Base-by-base conservation (phyloP, 768 basidiomycete species). In the Collybia mongolica region DNA sequence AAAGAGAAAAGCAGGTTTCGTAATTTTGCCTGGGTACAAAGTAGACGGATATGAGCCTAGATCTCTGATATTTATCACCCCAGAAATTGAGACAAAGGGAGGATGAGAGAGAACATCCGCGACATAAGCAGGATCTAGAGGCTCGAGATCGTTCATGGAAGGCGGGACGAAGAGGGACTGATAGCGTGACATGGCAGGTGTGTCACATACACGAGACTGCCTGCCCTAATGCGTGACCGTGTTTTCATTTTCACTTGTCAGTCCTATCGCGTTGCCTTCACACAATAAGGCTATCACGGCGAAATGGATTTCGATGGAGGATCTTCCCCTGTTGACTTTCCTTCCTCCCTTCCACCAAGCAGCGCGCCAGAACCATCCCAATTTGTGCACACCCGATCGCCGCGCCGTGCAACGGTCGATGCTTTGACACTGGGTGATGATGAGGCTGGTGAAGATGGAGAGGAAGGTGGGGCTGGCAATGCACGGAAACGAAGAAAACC, bases 1-100 rank as follows among this genome's bases (percentile, higher is more conserved):
- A 62, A 79, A 83, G 12, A 85, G 63, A 50, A 77, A 75, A 14
- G 72, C 67, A 1, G 84, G 79, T 57, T 75, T 83, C 37, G 81
- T 89, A 53, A 78, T 64, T 46, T 75, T 67, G 54, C 78, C 78
- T 18, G 74, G 72, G 49, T 71, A 57, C 22, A 65, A 66, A 12
- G 68, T 61, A 6, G 81, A 80, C 44, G 79, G 69, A 60, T 86
- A 83, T 40, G 71, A 72, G 28, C 88, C 90, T 8, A 92, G 73
- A 67, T 89, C 86, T 48, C 90, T 77, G 44, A 86, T 74, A 63
- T 92, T 92, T 56, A 80, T 81, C 7, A 91, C 87, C 24, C 90
- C 90, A n/a, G 79, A 65, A 56, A 91, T 74, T 15, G 72, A 61
- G 7, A 89, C 77, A 57, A 92, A 92, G 0, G 90, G 90, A 6